Base-by-base conservation (phyloP, 1,284 basidiomycete species). In the Cystobasidium slooffiae region DNA sequence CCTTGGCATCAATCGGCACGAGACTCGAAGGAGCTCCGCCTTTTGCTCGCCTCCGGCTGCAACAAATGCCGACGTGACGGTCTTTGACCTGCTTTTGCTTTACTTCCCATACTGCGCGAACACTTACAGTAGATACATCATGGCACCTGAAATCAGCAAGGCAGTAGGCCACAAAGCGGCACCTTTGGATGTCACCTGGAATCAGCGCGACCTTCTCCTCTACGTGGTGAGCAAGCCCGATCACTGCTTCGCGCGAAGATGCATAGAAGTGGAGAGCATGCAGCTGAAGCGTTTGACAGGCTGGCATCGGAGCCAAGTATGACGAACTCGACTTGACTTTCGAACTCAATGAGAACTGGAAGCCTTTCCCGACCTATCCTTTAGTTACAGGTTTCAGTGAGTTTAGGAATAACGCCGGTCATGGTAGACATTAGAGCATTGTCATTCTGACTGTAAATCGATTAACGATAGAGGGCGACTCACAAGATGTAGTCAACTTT, bases 361-460 rank as follows among this genome's bases (percentile, higher is more conserved):
- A 80, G 18, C 78, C 81, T 31, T 81, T 82, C 77, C 81, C 82
- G 6, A 82, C 81, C 1, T 83, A 82, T 75, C 82, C 82, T 1
- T 79, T 83, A 55, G 82, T 83, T 0, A 75, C 83, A 16, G 80
- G 69, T 14, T 72, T 81, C 39, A 81, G 80, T 75, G 78, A 72
- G 64, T 46, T 24, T 14, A 49, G 49, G 4, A 41, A 61, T 16
- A 7, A 49, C 24, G 55, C 18, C n/a, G 52, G 62, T 41, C 46
- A 2, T 43, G 3, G 10, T 47, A 61, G 9, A 31, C 47, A 22
- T 2, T 14, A 5, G 37, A 12, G 6, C 12, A 44, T 2, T 24
- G 24, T 7, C 39, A 16, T n/a, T 59, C 46, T 41, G 31, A 12
- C 8, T 63, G 46, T 43, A n/a, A 18, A 31, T 16, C 59, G 31